A percentile compares a stretch with the other conserved stretches of the same genome.
These are phyloP conservation scores for Piper longum DNA, from an alignment of 164 flowering plant species.

Conservation along the genomic window DNA sequence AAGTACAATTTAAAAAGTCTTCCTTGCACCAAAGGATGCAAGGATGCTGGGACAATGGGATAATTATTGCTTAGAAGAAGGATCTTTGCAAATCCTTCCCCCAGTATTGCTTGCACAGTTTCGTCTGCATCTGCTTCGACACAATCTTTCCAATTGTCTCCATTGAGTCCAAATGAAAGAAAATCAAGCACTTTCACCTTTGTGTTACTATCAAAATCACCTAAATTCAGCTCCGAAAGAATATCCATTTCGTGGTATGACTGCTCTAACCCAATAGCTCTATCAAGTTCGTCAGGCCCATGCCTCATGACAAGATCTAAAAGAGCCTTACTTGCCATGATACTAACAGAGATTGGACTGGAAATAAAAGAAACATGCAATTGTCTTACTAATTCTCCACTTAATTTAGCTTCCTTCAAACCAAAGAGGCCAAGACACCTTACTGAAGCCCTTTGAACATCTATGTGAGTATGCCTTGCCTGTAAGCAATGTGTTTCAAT, in stretches of 20 bases:
- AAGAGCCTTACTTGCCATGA: slow-evolving; percentile 65
- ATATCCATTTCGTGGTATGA: slow-evolving; percentile 13
- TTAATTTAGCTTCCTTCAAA: slow-evolving; percentile 57
- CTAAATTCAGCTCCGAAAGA: slow-evolving; percentile 15
- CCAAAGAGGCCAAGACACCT: slow-evolving; percentile 95
- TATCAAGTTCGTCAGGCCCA: slow-evolving; percentile 62
- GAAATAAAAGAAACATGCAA: slow-evolving; percentile 44
- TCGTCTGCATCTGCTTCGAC: slow-evolving; percentile 46
- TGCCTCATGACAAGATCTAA: slow-evolving; percentile 89
- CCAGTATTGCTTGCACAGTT: slow-evolving; percentile 49
- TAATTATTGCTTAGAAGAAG: slow-evolving; percentile 75
- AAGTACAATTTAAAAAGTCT: slow-evolving; percentile 65
- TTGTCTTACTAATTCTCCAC: slow-evolving; percentile 59
- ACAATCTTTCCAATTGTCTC: slow-evolving; percentile 19
- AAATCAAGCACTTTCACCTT: slow-evolving; percentile 46
- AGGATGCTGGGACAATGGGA: slow-evolving; percentile 41
- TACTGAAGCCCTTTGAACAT: slow-evolving; percentile 72
- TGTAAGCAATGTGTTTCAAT: slow-evolving; percentile 14
- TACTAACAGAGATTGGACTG: slow-evolving; percentile 41
- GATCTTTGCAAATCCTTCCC: slow-evolving; percentile 86
- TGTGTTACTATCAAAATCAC: slow-evolving; percentile 21
- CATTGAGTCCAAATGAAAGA: slow-evolving; percentile 46
- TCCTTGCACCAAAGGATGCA: slow-evolving; percentile 38
- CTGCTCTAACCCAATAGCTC: slow-evolving; percentile 31
- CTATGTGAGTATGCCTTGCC: slow-evolving; percentile 82